Evolutionary conservation across 164 flowering plant species (phyloP).

Genomic region (Tetrastigma voinierianum): DNA sequence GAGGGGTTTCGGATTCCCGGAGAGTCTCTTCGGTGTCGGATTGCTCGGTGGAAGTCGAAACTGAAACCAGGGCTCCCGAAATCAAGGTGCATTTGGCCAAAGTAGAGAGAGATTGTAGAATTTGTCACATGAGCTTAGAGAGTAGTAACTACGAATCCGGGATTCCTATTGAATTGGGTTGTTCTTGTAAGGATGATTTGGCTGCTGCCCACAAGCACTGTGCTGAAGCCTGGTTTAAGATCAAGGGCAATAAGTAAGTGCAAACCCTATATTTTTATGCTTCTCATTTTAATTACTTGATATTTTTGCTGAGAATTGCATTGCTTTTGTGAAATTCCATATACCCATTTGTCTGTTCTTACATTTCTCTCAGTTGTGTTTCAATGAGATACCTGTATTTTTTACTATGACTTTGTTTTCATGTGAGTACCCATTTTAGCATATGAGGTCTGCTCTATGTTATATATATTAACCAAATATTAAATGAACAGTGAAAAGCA

Average conservation of each 20-base stretch:
- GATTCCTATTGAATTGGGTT: conserved; percentile 76
- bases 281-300: neutral
- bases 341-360: neutral
- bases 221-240: conserved; percentile 96
- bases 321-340: neutral
- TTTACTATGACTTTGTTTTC: neutral
- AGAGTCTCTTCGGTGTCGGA: conserved; percentile 55
- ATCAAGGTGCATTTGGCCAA: conserved; percentile 52
- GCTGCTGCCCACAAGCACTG: conserved; percentile 88
- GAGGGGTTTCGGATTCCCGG: conserved; percentile 28
- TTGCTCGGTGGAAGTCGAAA: conserved; percentile 41
- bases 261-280: neutral
- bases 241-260: conserved; percentile 87
- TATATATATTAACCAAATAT: too few species aligned
- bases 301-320: too few species aligned
- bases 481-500: neutral
- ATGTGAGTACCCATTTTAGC: too few species aligned
- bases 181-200: conserved; percentile 87
- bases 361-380: neutral
- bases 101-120: conserved; percentile 79
- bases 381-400: neutral
- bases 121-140: conserved; percentile 83
- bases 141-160: conserved; percentile 55
- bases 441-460: conserved; percentile 1
- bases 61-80: conserved; percentile 33